These are phyloP conservation scores for Annulohypoxylon moriforme DNA, from an alignment of 495 filamentous ascomycete genomes.

Conservation along the genomic window DNA sequence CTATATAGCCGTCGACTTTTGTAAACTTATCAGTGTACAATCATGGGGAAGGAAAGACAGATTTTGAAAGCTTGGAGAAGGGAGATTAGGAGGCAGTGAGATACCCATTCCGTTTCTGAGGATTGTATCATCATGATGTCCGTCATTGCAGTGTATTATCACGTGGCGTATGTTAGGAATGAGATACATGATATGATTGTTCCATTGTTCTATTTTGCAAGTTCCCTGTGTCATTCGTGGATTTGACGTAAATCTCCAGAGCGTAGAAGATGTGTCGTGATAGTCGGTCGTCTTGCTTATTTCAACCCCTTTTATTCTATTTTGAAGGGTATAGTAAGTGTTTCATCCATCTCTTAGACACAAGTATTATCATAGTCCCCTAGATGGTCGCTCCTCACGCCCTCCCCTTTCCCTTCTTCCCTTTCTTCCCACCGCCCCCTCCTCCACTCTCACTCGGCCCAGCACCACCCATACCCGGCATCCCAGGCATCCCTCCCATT, in stretches of 20 bases:
- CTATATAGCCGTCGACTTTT: conserved; percentile 16
- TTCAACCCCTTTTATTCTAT: neutral
- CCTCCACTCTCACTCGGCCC: conserved; percentile 40
- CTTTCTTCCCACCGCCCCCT: conserved; percentile 51
- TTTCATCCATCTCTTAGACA: neutral
- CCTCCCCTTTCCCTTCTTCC: conserved; percentile 64
- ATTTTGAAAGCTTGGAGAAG: conserved; percentile 1
- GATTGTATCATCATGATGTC: conserved; percentile 22
- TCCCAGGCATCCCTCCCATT: neutral
- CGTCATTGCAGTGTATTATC: neutral
- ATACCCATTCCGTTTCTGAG: conserved; percentile 12
- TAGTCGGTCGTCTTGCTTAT: neutral
- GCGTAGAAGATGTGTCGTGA: neutral
- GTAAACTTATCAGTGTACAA: conserved; percentile 1
- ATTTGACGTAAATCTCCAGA: neutral
- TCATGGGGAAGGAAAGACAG: neutral
- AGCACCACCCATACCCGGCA: too few relatives aligned
- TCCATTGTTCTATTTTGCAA: neutral
- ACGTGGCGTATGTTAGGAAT: neutral
- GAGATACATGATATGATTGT: conserved; percentile 14
- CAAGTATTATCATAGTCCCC: neutral
- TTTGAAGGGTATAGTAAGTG: neutral
- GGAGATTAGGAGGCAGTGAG: neutral
- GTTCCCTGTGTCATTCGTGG: conserved; percentile 3
- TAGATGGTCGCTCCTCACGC: conserved; percentile 41